Percentiles rank a stretch among this genome's conserved stretches.
phyloP scores from a whole-genome alignment of 2,329 filamentous ascomycete species.

The Aspergillus sergii region DNA sequence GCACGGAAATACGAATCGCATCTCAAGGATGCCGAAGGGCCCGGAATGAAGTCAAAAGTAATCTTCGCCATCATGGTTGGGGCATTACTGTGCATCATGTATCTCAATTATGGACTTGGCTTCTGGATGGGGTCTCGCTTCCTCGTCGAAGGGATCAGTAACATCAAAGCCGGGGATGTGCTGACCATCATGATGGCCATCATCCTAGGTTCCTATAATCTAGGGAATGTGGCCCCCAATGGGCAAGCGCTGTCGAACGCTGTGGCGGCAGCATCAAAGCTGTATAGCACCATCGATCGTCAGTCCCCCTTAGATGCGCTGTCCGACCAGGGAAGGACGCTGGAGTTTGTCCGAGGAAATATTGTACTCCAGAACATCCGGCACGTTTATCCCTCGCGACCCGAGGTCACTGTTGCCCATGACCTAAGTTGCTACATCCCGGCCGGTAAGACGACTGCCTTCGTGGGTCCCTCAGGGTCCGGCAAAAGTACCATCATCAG shows the following conservation, averaged over 20 bases:
- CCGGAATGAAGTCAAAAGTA: slow-evolving; percentile 31
- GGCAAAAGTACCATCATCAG: slow-evolving; percentile 47
- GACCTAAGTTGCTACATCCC: slow-evolving; percentile 48
- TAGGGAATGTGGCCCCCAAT: slow-evolving; percentile 45
- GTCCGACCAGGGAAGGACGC: slow-evolving; percentile 23
- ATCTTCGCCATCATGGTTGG: slow-evolving; percentile 34
- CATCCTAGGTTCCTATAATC: slow-evolving; percentile 41
- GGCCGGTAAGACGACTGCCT: slow-evolving; percentile 55
- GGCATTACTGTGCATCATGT: slow-evolving; percentile 34
- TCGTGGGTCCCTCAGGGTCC: slow-evolving; percentile 60
- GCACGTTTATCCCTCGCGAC: slow-evolving; percentile 52
- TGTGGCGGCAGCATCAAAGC: slow-evolving; percentile 39
- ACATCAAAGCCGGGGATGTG: slow-evolving; percentile 29
- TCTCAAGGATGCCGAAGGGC: slow-evolving; percentile 25
- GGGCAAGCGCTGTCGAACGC: slow-evolving; percentile 47
- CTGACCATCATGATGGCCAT: slow-evolving; percentile 34
- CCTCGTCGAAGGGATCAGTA: slow-evolving; percentile 19
- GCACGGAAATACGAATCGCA: slow-evolving; percentile 31
- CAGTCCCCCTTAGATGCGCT: slow-evolving; percentile 43
- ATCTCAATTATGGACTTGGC: slow-evolving; percentile 35
- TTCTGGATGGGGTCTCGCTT: slow-evolving; percentile 39
- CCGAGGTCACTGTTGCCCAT: slow-evolving; percentile 46
- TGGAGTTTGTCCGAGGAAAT: slow-evolving; percentile 29
- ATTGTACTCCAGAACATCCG: slow-evolving; percentile 47
- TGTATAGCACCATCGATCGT: slow-evolving; percentile 47